phyloP scores from a whole-genome alignment of 2,329 filamentous ascomycete species.

The Delphinella strobiligena region DNA sequence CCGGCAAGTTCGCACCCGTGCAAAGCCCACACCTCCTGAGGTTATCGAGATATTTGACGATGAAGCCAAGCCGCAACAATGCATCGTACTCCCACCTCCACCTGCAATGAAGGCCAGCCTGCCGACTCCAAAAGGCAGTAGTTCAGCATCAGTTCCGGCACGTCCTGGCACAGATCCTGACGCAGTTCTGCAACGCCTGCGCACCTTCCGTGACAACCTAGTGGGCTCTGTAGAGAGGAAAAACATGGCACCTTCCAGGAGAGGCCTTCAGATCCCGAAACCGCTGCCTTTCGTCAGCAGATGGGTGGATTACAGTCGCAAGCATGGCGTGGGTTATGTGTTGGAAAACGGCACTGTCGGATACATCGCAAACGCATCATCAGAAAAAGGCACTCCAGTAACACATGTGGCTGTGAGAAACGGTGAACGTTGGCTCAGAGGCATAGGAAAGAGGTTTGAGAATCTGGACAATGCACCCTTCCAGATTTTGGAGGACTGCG shows the following conservation, averaged over 20 bases:
- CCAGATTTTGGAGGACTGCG: conserved; percentile 64
- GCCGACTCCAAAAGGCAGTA: conserved; percentile 14
- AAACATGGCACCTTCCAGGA: conserved; percentile 26
- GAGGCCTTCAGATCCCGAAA: conserved; percentile 10
- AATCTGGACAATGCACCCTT: conserved; percentile 37
- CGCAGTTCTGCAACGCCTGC: conserved; percentile 32
- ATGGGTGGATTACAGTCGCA: conserved; percentile 84
- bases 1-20: conserved; percentile 1
- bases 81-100: conserved; percentile 17
- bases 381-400: conserved; percentile 42
- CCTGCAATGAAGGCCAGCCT: conserved; percentile 17
- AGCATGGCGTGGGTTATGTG: conserved; percentile 75
- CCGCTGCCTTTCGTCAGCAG: conserved; percentile 50
- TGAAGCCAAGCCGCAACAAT: conserved; percentile 9
- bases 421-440: conserved; percentile 53
- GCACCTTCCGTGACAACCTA: conserved; percentile 34
- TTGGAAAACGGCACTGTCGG: conserved; percentile 71
- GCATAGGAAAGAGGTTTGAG: conserved; percentile 46
- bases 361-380: conserved; percentile 42
- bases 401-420: conserved; percentile 61
- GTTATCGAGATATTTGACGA: conserved; percentile 25
- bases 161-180: conserved; percentile 30
- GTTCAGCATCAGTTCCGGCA: conserved; percentile 12
- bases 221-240: conserved; percentile 29
- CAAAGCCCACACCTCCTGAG: conserved; percentile 14